phyloP scores from a whole-genome alignment of 1,284 basidiomycete species.

The Melampsora americana region DNA sequence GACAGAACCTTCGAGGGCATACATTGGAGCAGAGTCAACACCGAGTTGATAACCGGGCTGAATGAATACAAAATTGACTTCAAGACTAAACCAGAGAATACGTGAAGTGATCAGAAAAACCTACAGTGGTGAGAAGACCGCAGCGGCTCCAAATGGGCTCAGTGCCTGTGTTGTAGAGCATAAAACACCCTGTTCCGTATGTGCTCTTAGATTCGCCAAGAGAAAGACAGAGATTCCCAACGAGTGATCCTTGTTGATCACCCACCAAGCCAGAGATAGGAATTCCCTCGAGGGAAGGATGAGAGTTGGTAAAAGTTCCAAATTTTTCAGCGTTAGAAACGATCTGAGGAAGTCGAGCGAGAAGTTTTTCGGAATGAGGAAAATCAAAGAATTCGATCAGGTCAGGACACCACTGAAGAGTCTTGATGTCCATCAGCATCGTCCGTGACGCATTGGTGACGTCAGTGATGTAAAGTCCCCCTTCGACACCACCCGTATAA shows the following conservation, averaged over 20 bases:
- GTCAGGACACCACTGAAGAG: slow-evolving; percentile 75
- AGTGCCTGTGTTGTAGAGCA: slow-evolving; percentile 81
- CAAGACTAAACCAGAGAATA: neutral
- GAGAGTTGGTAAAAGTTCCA: slow-evolving; percentile 62
- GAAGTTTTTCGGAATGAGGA: slow-evolving; percentile 2
- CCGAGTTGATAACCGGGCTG: slow-evolving; percentile 83
- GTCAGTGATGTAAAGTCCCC: slow-evolving; percentile 80
- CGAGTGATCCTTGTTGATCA: slow-evolving; percentile 92
- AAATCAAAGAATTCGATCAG: slow-evolving; percentile 80
- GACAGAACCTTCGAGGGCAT: slow-evolving; percentile 91
- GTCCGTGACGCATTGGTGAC: slow-evolving; percentile 97
- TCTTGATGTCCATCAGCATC: slow-evolving; percentile 78
- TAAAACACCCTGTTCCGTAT: slow-evolving; percentile 57
- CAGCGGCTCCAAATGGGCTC: slow-evolving; percentile 80
- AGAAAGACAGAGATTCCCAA: slow-evolving; percentile 77
- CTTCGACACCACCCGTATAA: slow-evolving; percentile 66
- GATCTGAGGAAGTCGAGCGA: slow-evolving; percentile 71
- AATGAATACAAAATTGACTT: neutral
- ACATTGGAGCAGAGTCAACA: slow-evolving; percentile 71
- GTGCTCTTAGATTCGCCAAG: slow-evolving; percentile 75
- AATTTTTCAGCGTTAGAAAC: slow-evolving; percentile 90
- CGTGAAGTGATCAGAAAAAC: neutral
- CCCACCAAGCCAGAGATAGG: slow-evolving; percentile 88
- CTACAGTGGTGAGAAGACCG: slow-evolving; percentile 80
- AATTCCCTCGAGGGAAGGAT: slow-evolving; percentile 69